Evolutionary conservation across 345 rosid species (phyloP).

Genomic region (Clarkia xantiana): DNA sequence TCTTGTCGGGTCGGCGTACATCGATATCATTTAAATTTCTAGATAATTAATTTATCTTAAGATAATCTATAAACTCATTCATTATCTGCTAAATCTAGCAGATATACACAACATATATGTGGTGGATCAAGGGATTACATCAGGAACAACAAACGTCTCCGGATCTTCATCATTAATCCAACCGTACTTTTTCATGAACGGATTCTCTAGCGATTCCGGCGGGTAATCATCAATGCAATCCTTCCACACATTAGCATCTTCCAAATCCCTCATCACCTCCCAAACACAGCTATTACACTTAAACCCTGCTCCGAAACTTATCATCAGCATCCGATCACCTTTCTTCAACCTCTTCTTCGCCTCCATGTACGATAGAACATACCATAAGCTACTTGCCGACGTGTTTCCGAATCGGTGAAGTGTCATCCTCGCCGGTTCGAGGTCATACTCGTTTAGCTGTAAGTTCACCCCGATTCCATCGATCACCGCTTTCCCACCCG

Average conservation of each 20-base stretch:
- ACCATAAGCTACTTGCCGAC: slow-evolving; percentile 86
- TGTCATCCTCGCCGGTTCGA: slow-evolving; percentile 93
- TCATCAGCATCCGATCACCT: too few species aligned
- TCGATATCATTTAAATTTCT: too few species aligned
- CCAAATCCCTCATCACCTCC: slow-evolving; percentile 55
- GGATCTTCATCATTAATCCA: slow-evolving; percentile 72
- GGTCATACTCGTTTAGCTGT: slow-evolving; percentile 42
- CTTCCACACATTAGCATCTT: slow-evolving; percentile 33
- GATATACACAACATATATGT: too few species aligned
- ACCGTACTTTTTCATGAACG: slow-evolving; percentile 75
- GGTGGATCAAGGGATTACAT: slow-evolving; percentile 4
- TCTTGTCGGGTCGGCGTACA: too few species aligned
- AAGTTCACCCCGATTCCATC: slow-evolving; percentile 65
- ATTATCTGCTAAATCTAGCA: too few species aligned
- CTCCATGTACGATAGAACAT: too few species aligned
- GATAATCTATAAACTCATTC: too few species aligned
- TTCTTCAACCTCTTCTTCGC: too few species aligned
- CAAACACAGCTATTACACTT: slow-evolving; percentile 70
- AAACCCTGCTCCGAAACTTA: too few species aligned
- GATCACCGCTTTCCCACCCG: slow-evolving; percentile 89
- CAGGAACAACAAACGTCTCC: slow-evolving; percentile 36
- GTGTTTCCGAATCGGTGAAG: slow-evolving; percentile 91
- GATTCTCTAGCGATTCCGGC: slow-evolving; percentile 44
- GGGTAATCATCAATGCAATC: slow-evolving; percentile 63
- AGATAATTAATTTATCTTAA: too few species aligned